Base-by-base conservation (phyloP, 2,329 filamentous ascomycete genomes). In the Cordyceps militaris region DNA sequence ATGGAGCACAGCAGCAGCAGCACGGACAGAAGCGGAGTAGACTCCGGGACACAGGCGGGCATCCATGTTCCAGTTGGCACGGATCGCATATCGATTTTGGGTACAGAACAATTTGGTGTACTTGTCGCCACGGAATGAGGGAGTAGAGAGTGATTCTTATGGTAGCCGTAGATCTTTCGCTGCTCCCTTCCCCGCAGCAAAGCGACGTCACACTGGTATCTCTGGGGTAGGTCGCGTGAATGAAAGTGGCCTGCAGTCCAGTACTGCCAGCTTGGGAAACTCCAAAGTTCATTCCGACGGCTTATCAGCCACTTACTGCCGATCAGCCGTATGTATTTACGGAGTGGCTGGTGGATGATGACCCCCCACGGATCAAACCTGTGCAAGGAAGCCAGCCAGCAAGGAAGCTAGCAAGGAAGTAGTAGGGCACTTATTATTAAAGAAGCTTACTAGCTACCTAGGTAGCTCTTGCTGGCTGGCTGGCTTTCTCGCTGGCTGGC, bases 11-110 rank as follows among this genome's bases (percentile, higher is more conserved):
- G 48, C 24, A 78, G 62, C 6, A 78, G 68, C 26, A 78, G 63
- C 14, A 73, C 62, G 0, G 74, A 72, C 8, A 79, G 62, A 1
- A 62, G 67, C 13, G 65, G 13, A 1, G 73, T 76, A 3, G 72
- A 75, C 62, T 76, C 67, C 21, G 76, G 75, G 5, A 77, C 73
- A 73, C 72, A 76, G 2, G 76, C 74, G 43, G 76, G 74, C 59
- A 78, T 63, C 76, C 75, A 77, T 3, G 74, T 78, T 11, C 74
- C 75, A 8, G 75, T 77, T 6, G 53, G 48, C 11, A 50, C 50
- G 6, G 40, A 32, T 26, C 43, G 53, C 58, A 60, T 60, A 1
- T 51, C 48, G 19, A 24, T 19, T 1, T 3, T 34, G 7, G 13
- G 0, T 56, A n/a, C 4, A 14, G 3, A n/a, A 26, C 8, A 10